phyloP scores from a whole-genome alignment of 352 stramenopile species.

The Pythium scleroteichum region DNA sequence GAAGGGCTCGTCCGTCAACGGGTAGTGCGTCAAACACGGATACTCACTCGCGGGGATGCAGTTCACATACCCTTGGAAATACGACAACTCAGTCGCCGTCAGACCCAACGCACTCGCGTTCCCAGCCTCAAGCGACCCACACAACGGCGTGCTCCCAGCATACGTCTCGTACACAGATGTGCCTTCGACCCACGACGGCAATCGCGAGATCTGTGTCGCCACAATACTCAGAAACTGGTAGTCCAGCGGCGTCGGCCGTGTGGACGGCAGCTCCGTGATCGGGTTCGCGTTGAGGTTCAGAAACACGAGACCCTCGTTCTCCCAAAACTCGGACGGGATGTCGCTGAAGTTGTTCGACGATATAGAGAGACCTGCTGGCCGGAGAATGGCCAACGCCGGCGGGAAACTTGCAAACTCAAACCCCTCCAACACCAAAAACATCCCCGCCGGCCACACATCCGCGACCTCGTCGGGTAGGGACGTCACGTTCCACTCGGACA shows the following conservation, averaged over 20 bases:
- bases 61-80: constrained; percentile 4
- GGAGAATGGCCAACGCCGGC: not conserved
- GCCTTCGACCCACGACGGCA: not conserved
- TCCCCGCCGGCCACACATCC: not conserved
- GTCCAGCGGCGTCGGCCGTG: not conserved
- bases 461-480: not conserved
- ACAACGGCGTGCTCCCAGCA: constrained; percentile 9
- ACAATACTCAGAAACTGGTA: not conserved
- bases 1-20: constrained; percentile 11
- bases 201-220: not conserved
- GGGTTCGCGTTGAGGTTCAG: constrained; percentile 8
- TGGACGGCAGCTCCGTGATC: constrained; percentile 3
- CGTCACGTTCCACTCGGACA: constrained; percentile 9
- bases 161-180: not conserved
- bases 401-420: constrained; percentile 6
- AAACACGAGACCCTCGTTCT: constrained; percentile 6
- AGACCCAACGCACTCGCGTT: constrained; percentile 4
- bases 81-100: not conserved
- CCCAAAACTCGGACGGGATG: constrained; percentile 2
- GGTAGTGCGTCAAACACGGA: constrained; percentile 5
- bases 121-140: not conserved
- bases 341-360: constrained; percentile 16
- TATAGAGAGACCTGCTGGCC: constrained; percentile 2
- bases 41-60: constrained; percentile 5
- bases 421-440: constrained; percentile 13